Conservation (phyloP, 2,329 filamentous ascomycete genomes). For the Anisogramma anomala region DNA sequence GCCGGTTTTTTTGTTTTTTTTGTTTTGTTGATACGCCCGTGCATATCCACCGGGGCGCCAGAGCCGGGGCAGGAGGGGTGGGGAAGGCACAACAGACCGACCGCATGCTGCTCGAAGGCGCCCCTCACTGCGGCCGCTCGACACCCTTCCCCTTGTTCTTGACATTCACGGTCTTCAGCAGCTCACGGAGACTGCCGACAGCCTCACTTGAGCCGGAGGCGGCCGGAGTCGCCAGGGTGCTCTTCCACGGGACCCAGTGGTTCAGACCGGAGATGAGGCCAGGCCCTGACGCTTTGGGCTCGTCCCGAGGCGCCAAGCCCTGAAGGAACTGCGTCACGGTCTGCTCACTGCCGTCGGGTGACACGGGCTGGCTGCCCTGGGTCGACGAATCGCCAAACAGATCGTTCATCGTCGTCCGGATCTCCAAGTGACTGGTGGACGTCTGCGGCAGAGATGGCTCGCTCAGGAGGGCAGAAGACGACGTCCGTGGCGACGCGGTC, state of each 20-base stretch:
- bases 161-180: constrained; percentile 31
- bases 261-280: constrained; percentile 29
- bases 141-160: constrained; percentile 19
- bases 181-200: constrained; percentile 43
- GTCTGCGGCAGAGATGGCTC: constrained; percentile 47
- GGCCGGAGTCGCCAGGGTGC: constrained; percentile 19
- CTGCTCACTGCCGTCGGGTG: constrained; percentile 14
- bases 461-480: constrained; percentile 36
- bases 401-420: constrained; percentile 26
- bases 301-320: constrained; percentile 18
- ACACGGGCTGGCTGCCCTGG: constrained; percentile 20
- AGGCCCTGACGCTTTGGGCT: constrained; percentile 17
- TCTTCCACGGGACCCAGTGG: constrained; percentile 36
- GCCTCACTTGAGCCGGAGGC: constrained; percentile 32
- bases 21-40: too few relatives aligned
- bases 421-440: constrained; percentile 39
- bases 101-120: background rate
- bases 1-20: too few relatives aligned
- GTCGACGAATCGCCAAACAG: constrained; percentile 14
- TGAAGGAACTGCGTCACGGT: constrained; percentile 14
- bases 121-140: constrained; percentile 8
- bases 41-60: too few relatives aligned
- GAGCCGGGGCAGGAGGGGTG: too few relatives aligned
- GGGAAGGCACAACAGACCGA: too few relatives aligned
- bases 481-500: constrained; percentile 22